Base-by-base conservation (phyloP, 305 asterid genomes). In the Vinca major region DNA sequence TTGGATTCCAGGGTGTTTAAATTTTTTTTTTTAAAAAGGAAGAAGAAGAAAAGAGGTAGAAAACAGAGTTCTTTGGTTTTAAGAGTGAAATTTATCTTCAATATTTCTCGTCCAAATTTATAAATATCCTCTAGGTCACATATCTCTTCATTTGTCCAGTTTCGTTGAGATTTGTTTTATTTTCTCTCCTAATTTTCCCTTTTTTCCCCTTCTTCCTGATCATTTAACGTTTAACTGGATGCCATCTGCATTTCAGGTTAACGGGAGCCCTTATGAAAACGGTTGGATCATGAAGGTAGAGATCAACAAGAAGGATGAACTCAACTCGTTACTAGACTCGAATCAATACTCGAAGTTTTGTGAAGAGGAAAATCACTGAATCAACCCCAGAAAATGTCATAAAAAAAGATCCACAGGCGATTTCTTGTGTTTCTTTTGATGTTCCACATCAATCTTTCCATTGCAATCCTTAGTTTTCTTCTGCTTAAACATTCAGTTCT, bases 241-340 rank as follows among this genome's bases (percentile, higher is more conserved):
- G n/a, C 47, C 65, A 4, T 65, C 62, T 50, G 4, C 21, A 51
- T 77, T 26, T 71, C 70, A 91, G 98, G 81, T 91, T 20, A 89
- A 89, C 39, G 83, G 78, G 10, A 89, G 93, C 80, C 96, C 96
- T 0, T 91, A 83, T 21, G 80, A 84, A 47, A 82, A 86, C 6
- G 98, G 98, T 75, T 92, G 98, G 98, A 88, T 92, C 74, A 88
- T 92, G 67, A 92, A 92, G 84, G 98, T 92, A 17, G 96, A 88
- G 75, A 26, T 92, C 70, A 78, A 77, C 72, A 76, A 72, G 14
- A 68, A 80, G 2, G 84, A 80, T 4, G 96, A 89, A 67, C 74
- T 83, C 66, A 70, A 72, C 66, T 66, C 77, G 56, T 80, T 92
- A 61, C 85, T 92, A 89, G 96, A 82, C 74, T 67, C 89, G 39